phyloP scores from a whole-genome alignment of 345 rosid species.

The Gossypium anomalum region DNA sequence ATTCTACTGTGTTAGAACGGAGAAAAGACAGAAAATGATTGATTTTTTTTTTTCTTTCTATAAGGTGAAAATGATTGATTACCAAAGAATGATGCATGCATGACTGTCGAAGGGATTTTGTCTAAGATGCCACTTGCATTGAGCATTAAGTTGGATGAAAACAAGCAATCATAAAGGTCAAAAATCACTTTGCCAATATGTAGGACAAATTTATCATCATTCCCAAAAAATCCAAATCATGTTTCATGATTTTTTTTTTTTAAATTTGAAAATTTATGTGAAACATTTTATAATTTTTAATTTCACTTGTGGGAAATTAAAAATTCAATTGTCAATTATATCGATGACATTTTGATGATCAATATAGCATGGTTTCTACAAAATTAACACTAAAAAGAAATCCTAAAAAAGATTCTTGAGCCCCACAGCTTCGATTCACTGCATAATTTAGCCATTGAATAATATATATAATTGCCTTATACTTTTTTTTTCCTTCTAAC shows the following conservation, averaged over 20 bases:
- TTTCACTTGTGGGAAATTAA: no score
- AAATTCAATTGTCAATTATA: no score
- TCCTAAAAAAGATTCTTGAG: neutral
- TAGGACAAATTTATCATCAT: neutral
- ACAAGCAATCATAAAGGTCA: neutral
- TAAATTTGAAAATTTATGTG: neutral
- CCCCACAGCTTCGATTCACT: neutral
- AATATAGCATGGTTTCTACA: neutral
- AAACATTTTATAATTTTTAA: neutral
- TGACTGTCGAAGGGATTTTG: neutral
- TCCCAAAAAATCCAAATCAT: neutral
- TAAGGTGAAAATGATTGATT: neutral
- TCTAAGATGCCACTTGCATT: slow-evolving; percentile 10
- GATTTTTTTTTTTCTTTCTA: neutral
- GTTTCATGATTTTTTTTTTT: neutral
- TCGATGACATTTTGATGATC: neutral
- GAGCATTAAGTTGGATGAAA: neutral
- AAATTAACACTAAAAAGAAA: neutral
- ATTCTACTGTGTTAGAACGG: neutral
- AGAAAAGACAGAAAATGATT: neutral
- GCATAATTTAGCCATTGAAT: neutral
- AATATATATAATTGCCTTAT: neutral
- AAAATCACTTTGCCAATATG: neutral
- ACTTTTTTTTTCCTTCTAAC: neutral
- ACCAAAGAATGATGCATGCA: neutral